A percentile compares a stretch with the other conserved stretches of the same genome.
These are phyloP conservation scores for Trichoderma erinaceum DNA, from an alignment of 495 filamentous ascomycete genomes.

Conservation along the genomic window DNA sequence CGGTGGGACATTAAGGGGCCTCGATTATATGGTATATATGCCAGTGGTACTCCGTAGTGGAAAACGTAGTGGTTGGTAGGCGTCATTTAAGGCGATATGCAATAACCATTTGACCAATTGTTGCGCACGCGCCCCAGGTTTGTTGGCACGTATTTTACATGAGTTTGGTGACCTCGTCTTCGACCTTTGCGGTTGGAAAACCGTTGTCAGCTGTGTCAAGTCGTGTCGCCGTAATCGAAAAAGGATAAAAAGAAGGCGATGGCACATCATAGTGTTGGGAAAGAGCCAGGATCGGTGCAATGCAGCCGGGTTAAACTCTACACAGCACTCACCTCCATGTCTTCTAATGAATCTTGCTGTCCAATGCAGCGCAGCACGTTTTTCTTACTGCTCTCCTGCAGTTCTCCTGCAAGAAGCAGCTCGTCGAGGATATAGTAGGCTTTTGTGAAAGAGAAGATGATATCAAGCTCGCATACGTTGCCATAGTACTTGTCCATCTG, in stretches of 20 bases:
- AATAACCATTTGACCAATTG: neutral
- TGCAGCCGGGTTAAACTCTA: neutral
- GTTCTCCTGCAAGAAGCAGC: slow-evolving; percentile 91
- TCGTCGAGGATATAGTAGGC: slow-evolving; percentile 98
- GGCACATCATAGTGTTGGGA: neutral
- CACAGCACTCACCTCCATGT: slow-evolving; percentile 80
- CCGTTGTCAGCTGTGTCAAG: slow-evolving; percentile 47
- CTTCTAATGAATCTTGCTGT: slow-evolving; percentile 89
- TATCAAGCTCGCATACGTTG: slow-evolving; percentile 97
- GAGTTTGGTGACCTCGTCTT: slow-evolving; percentile 94
- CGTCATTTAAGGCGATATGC: neutral
- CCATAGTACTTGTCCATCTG: slow-evolving; percentile 99
- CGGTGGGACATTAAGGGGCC: neutral
- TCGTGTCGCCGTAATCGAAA: slow-evolving; percentile 24
- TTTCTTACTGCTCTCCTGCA: slow-evolving; percentile 99
- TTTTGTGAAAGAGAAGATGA: slow-evolving; percentile 91
- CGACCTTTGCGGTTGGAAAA: slow-evolving; percentile 58
- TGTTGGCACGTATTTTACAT: slow-evolving; percentile 54
- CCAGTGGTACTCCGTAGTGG: no score
- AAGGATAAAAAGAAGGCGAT: slow-evolving; percentile 15
- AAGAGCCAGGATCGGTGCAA: neutral
- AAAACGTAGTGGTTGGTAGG: neutral
- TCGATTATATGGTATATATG: neutral
- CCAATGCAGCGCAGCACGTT: slow-evolving; percentile 91
- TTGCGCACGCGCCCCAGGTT: neutral